A percentile compares a stretch with the other conserved stretches of the same genome.
phyloP scores from a whole-genome alignment of 148 eudicot genomes.

The Beta vulgaris region DNA sequence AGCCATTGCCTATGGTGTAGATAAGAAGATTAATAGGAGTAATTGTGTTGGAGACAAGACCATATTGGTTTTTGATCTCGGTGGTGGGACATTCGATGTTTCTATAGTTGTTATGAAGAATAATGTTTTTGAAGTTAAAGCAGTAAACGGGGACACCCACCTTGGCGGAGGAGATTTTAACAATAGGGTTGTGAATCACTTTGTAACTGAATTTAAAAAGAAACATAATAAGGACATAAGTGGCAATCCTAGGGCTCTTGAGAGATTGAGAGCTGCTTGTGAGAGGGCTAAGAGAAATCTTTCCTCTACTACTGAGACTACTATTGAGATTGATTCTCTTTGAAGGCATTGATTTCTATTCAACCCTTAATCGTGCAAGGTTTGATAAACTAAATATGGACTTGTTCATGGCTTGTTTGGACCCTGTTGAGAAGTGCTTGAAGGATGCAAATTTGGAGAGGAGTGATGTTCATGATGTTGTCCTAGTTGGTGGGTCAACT shows the following conservation, averaged over 20 bases:
- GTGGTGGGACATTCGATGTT: neutral
- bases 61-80: neutral
- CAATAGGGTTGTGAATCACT: neutral
- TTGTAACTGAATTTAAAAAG: neutral
- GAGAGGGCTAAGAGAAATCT: neutral
- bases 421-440: neutral
- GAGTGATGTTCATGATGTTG: neutral
- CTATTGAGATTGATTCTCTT: neutral
- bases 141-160: neutral
- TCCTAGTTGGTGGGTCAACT: conserved; percentile 1
- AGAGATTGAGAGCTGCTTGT: neutral
- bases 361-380: neutral
- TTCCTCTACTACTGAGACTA: neutral
- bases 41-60: neutral
- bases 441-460: neutral
- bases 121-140: neutral
- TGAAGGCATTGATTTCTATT: neutral
- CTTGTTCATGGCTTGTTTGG: neutral
- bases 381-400: neutral
- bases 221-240: neutral
- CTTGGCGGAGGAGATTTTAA: neutral
- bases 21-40: neutral
- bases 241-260: neutral
- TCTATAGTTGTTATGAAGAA: neutral
- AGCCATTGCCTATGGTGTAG: neutral